A percentile compares a stretch with the other conserved stretches of the same genome.
Evolutionary conservation across 192 early-diverging fungal genomes (phyloP).

Genomic region (Linnemannia hyalina): DNA sequence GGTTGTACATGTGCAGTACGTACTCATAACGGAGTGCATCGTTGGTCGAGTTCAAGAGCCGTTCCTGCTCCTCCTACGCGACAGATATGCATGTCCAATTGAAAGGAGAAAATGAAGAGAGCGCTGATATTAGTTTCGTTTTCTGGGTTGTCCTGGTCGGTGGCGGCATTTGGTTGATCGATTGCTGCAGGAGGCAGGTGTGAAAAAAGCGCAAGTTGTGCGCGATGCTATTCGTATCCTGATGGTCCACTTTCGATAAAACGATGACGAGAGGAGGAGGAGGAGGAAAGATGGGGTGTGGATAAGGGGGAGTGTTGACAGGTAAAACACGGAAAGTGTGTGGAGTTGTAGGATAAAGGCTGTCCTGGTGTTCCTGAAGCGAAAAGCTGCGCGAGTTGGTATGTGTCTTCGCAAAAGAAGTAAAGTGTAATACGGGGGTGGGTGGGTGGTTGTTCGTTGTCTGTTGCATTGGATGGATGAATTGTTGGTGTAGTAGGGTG

Average conservation of each 20-base stretch:
- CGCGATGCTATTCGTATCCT: not conserved
- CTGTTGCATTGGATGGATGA: no score
- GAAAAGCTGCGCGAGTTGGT: no score
- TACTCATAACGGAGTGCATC: constrained; percentile 34
- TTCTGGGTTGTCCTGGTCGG: not conserved
- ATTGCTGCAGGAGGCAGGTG: not conserved
- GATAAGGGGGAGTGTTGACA: not conserved
- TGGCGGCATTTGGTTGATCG: not conserved
- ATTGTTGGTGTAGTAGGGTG: not conserved
- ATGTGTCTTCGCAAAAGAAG: no score
- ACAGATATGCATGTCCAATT: not conserved
- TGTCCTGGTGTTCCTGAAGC: no score
- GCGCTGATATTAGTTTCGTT: not conserved
- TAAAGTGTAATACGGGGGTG: no score
- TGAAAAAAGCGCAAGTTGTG: not conserved
- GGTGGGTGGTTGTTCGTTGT: not conserved
- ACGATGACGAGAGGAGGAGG: not conserved
- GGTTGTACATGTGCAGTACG: not conserved
- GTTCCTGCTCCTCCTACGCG: constrained; percentile 31
- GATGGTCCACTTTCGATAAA: not conserved
- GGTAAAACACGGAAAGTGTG: not conserved
- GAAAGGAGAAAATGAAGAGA: not conserved
- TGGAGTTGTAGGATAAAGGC: not conserved
- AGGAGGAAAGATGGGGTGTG: no score
- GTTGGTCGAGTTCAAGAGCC: constrained; percentile 20